A percentile compares a stretch with the other conserved stretches of the same genome.
phyloP scores from a whole-genome alignment of 805 yeast species.

The Yarrowia sp. region DNA sequence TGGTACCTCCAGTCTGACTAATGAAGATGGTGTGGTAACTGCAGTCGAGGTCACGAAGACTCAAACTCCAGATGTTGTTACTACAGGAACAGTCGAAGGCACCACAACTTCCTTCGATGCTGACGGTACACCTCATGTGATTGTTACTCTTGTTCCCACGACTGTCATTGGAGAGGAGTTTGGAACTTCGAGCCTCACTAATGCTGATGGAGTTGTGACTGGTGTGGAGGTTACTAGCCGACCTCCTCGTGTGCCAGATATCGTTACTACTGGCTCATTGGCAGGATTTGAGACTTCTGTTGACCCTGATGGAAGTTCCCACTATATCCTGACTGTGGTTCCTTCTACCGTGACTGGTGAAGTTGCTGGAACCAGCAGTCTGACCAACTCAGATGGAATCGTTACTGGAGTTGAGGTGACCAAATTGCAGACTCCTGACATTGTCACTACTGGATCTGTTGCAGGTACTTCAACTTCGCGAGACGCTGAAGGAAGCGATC shows the following conservation, averaged over 20 bases:
- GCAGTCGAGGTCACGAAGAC: background rate
- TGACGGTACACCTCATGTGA: no score
- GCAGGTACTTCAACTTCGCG: background rate
- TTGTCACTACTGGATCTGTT: background rate
- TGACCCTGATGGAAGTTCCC: background rate
- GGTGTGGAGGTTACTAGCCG: no score
- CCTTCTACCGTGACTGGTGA: background rate
- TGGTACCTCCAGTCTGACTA: background rate
- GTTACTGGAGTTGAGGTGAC: conserved; percentile 1
- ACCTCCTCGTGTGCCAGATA: no score
- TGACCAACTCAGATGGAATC: background rate
- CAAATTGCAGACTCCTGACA: background rate
- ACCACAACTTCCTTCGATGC: background rate
- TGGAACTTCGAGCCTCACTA: no score
- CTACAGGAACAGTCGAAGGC: background rate
- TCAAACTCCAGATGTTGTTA: background rate
- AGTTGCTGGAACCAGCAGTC: background rate
- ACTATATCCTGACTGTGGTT: background rate
- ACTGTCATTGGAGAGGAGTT: no score
- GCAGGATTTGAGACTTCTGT: background rate
- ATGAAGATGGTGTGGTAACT: background rate
- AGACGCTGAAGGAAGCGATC: background rate
- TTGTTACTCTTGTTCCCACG: no score
- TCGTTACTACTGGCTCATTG: background rate
- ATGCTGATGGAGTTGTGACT: no score